Base-by-base conservation (phyloP, 257 asterid genomes). In the Solanum verrucosum region DNA sequence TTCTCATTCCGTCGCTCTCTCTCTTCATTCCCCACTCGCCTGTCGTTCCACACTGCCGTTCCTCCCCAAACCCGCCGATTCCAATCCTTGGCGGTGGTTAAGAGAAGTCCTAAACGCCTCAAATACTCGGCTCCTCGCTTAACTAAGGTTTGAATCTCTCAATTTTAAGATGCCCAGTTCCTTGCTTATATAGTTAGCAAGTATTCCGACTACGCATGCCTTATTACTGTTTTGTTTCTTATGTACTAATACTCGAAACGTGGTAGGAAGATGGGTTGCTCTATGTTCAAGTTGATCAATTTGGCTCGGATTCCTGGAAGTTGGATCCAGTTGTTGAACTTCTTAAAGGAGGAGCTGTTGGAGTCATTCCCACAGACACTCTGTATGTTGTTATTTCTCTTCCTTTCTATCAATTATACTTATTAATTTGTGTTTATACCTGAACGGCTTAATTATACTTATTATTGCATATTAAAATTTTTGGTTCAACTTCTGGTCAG, bases 361-460 rank as follows among this genome's bases (percentile, higher is more conserved):
- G 98, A 86, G 99, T 96, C 83, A 95, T 96, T 90, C 99, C 99
- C 42, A 96, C 99, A 29, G 99, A 96, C 88, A 95, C 99, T 15
- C 93, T 95, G 99, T 96, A 91, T 31, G 95, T 73, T 83, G n/a
- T 38, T 84, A 2, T 72, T 67, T 71, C 65, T 65, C 85, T 16
- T 49, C 6, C 29, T 81, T 29, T 38, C 15, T 12, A 38, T 18
- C 56, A n/a, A 10, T 34, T 73, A n/a, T 77, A 6, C 34, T 40
- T 29, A 29, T 77, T 46, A 81, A 1, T 4, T 46, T 46, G 42
- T 81, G 40, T 81, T 46, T 46, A 46, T 46, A 81, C 67, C 11
- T 46, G 20, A 81, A 44, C 65, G 29, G 52, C 83, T 37, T 59
- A 59, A 25, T 25, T 33, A 78, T 78, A 40, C 63, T 13, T 78